Conservation (phyloP, 371 early-diverging fungal species). For the Umbelopsis sp. region DNA sequence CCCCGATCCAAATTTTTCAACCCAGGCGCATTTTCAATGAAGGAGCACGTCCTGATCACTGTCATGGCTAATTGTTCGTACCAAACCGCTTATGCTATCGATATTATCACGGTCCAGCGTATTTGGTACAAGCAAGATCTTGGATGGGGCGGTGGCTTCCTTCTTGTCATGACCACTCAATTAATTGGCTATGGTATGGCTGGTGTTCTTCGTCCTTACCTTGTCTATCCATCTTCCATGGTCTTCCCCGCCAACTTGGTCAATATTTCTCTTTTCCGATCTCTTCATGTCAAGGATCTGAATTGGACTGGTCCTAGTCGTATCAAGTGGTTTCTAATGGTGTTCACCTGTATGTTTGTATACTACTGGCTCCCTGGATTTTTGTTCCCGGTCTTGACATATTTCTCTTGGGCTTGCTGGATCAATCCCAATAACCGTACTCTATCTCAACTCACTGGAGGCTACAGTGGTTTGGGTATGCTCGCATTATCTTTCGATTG, state of each 20-base stretch:
- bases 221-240: slow-evolving; percentile 87
- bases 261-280: slow-evolving; percentile 71
- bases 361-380: slow-evolving; percentile 84
- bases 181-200: slow-evolving; percentile 83
- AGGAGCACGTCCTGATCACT: slow-evolving; percentile 83
- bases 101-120: slow-evolving; percentile 72
- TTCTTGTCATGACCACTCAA: slow-evolving; percentile 73
- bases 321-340: slow-evolving; percentile 67
- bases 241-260: slow-evolving; percentile 83
- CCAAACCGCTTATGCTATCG: slow-evolving; percentile 73
- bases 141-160: slow-evolving; percentile 60
- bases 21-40: slow-evolving; percentile 86
- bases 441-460: slow-evolving; percentile 66
- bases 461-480: slow-evolving; percentile 69
- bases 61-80: slow-evolving; percentile 62
- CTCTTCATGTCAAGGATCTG: slow-evolving; percentile 64
- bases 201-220: slow-evolving; percentile 72
- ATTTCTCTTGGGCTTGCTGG: slow-evolving; percentile 78
- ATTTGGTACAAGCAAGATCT: slow-evolving; percentile 64
- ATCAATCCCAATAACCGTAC: slow-evolving; percentile 61
- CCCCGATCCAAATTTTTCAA: slow-evolving; percentile 65
- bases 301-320: slow-evolving; percentile 56
- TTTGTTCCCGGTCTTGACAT: slow-evolving; percentile 70
- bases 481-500: slow-evolving; percentile 76
- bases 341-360: slow-evolving; percentile 57